Base-by-base conservation (phyloP, 2,329 filamentous ascomycete genomes). In the Ophiocordyceps camponoti-saundersi region DNA sequence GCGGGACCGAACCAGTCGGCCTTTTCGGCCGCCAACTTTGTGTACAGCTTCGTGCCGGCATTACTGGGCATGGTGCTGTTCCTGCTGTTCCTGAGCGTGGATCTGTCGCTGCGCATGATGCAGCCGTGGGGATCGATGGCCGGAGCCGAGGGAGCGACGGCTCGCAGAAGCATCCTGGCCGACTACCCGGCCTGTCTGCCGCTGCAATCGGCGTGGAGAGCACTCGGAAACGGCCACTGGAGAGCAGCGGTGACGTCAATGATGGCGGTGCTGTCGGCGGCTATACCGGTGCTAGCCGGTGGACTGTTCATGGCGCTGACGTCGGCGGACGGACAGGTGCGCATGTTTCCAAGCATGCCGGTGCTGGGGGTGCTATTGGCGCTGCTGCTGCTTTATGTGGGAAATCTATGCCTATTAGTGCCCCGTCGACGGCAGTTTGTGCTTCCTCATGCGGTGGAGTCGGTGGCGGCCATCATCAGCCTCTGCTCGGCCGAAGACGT, bases 1-100 rank as follows among this genome's bases (percentile, higher is more conserved):
- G 78, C 81, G 0, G 66, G 69, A 3, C 77, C 85, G 1, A 67
- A 73, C 3, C 56, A 64, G 0, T 68, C 68, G 23, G 85, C 82
- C 18, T 95, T 93, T 62, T 93, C 86, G 1, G 70, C 85, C 0
- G 85, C 87, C 45, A 87, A 95, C 62, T 95, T 95, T 64, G 66
- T 95, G 45, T 95, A 88, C 67, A 79, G 76, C 50, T 87, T 89
- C 61, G 48, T 89, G 21, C 84, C 85, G 0, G 76, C 80, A 3
- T 54, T 83, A 0, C 58, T 88, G 26, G 85, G 80, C 5, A 75
- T 80, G 56, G 53, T 83, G 16, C 64, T 85, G 44, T 84, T 81
- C 59, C 71, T 87, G 43, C 60, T 73, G 45, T 80, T 85, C 59
- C 75, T 83, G 50, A 72, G 75, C 30, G 63, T 87, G 48, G 83